Evolutionary conservation across 208 protist genomes (phyloP).

Genomic region (Angomonas deanei): DNA sequence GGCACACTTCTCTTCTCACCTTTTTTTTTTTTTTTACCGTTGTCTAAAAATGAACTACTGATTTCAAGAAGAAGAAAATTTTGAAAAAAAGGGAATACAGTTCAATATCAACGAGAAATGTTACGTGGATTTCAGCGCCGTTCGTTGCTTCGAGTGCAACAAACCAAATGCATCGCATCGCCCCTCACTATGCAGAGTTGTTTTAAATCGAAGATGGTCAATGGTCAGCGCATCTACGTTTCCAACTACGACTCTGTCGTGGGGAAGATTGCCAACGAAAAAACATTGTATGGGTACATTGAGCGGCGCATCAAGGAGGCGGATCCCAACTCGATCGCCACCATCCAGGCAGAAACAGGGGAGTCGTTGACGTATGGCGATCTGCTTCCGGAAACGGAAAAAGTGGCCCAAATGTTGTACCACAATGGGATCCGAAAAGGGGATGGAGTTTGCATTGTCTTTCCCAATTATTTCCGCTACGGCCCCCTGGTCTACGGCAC

Average conservation of each 20-base stretch:
- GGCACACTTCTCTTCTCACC: too few relatives aligned
- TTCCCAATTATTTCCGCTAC: constrained; percentile 32
- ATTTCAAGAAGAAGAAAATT: not conserved
- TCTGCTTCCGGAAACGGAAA: constrained; percentile 16
- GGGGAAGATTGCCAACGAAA: constrained; percentile 12
- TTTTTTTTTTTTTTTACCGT: too few relatives aligned
- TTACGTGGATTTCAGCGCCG: too few relatives aligned
- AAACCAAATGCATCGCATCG: too few relatives aligned
- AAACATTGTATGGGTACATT: constrained; percentile 23
- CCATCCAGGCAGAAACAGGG: constrained; percentile 24
- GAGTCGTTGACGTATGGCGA: constrained; percentile 23
- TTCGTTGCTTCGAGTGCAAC: too few relatives aligned
- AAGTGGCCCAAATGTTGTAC: constrained; percentile 27
- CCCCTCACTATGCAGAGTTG: too few relatives aligned
- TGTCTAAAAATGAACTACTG: not conserved
- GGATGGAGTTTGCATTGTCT: constrained; percentile 27
- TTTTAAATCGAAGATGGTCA: not conserved
- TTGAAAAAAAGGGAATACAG: not conserved
- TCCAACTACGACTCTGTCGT: constrained; percentile 22
- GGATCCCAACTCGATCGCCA: constrained; percentile 16
- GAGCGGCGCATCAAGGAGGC: constrained; percentile 17
- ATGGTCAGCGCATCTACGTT: constrained; percentile 20
- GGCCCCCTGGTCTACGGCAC: constrained; percentile 28
- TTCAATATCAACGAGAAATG: too few relatives aligned
- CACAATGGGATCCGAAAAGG: constrained; percentile 32